phyloP scores from a whole-genome alignment of 768 basidiomycete genomes.

The Podaxis pistillaris region DNA sequence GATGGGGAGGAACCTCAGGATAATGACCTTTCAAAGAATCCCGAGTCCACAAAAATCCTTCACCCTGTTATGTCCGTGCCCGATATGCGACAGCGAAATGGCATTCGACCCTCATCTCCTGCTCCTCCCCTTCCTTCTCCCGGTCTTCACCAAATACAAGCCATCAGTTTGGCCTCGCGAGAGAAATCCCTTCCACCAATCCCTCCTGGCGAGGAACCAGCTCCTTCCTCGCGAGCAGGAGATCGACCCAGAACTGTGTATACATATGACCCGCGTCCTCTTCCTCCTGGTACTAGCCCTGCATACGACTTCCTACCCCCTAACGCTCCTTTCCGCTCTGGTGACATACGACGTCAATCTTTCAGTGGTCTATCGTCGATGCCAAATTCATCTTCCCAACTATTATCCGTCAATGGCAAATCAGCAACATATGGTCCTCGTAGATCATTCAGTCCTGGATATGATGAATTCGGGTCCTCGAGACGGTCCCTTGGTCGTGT shows the following conservation, averaged over 20 bases:
- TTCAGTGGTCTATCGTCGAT: conserved; percentile 66
- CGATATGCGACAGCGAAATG: conserved; percentile 51
- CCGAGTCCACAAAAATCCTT: conserved; percentile 35
- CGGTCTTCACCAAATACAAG: conserved; percentile 19
- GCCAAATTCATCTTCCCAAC: conserved; percentile 52
- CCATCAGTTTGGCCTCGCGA: conserved; percentile 31
- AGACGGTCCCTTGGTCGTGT: conserved; percentile 53
- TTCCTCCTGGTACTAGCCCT: conserved; percentile 42
- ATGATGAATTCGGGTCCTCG: conserved; percentile 75
- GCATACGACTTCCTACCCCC: conserved; percentile 57
- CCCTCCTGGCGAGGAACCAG: conserved; percentile 54
- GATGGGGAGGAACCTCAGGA: conserved; percentile 24
- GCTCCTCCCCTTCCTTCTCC: conserved; percentile 26
- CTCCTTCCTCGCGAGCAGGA: conserved; percentile 41
- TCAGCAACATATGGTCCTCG: conserved; percentile 35
- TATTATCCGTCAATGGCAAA: conserved; percentile 37
- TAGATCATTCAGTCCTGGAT: conserved; percentile 41
- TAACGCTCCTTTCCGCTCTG: conserved; percentile 57
- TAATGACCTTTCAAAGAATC: conserved; percentile 28
- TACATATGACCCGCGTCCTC: conserved; percentile 53
- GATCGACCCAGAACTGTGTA: conserved; percentile 65
- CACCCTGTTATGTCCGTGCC: conserved; percentile 61
- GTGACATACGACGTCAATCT: conserved; percentile 69
- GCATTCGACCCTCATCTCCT: conserved; percentile 27
- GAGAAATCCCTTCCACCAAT: conserved; percentile 82